Base-by-base conservation (phyloP, 306 rosid species). In the Lupinus albus region DNA sequence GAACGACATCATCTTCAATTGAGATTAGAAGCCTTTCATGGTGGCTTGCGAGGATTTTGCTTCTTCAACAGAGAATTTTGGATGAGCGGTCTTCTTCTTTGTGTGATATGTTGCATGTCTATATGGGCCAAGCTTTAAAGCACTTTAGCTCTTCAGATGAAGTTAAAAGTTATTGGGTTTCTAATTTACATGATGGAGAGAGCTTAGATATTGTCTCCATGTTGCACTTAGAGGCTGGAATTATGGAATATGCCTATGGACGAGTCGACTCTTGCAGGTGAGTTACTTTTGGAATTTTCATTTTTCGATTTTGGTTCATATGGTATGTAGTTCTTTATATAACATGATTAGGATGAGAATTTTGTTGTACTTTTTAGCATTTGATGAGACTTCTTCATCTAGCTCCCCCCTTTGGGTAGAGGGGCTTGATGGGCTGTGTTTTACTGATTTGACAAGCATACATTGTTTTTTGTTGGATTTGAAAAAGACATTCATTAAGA, bases 231-330 rank as follows among this genome's bases (percentile, higher is more conserved):
- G 98, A 93, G 77, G 91, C 96, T 77, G 98, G 97, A 17, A 77
- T 88, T 20, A 76, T 89, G 88, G 95, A 93, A 79, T 85, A 84
- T 81, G 66, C 36, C 36, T 93, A 88, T 67, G 91, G 91, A 18
- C 82, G 96, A 78, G 96, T 88, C 69, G 97, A 93, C 77, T 69
- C 96, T 73, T 89, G 98, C 89, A 84, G 89, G 98, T 86, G 50
- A 71, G 64, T 65, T 45, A 3, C 46, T 48, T 48, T 57, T 63
- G 48, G 51, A 63, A 17, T 62, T 45, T 73, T 57, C 51, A 11
- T 14, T 5, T 14, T 61, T 46, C 3, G 11, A 6, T 3, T 32
- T 70, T 47, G 5, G 58, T 42, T 8, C 15, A 12, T 13, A 13
- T 55, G 6, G 11, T 5, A 30, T 13, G 25, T 39, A 42, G 14